Conservation (phyloP, 2,329 filamentous ascomycete species). For the Xylaria sp. region DNA sequence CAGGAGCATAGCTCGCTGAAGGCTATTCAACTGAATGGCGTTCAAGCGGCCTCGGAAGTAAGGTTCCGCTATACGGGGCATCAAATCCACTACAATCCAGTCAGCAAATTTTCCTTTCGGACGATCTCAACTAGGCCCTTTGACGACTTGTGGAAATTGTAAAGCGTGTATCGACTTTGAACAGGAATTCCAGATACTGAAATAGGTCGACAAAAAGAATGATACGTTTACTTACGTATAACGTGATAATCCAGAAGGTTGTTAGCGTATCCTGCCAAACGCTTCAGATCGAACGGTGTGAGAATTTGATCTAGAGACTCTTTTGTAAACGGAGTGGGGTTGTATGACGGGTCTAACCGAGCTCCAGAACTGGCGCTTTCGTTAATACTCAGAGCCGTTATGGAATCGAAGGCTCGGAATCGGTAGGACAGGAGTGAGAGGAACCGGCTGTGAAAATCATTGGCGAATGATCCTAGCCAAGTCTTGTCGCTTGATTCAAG, state of each 20-base stretch:
- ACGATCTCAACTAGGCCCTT: not conserved
- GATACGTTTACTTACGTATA: slow-evolving; percentile 60
- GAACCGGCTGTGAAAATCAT: slow-evolving; percentile 96
- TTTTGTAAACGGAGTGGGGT: slow-evolving; percentile 72
- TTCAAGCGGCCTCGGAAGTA: slow-evolving; percentile 85
- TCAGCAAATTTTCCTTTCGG: slow-evolving; percentile 14
- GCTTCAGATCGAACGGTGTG: slow-evolving; percentile 93
- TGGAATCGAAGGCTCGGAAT: slow-evolving; percentile 83
- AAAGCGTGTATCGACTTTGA: not conserved
- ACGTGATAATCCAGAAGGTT: slow-evolving; percentile 99
- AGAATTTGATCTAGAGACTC: slow-evolving; percentile 79
- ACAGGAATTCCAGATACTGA: not conserved
- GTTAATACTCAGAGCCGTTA: slow-evolving; percentile 86
- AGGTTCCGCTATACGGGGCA: slow-evolving; percentile 82
- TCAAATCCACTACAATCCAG: slow-evolving; percentile 72
- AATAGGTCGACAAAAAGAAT: not conserved
- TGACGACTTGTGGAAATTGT: not conserved
- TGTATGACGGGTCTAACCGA: slow-evolving; percentile 69
- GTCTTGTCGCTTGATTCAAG: slow-evolving; percentile 72
- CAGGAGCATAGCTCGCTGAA: slow-evolving; percentile 89
- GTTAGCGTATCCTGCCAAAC: slow-evolving; percentile 93
- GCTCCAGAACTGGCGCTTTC: slow-evolving; percentile 83
- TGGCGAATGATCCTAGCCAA: slow-evolving; percentile 91
- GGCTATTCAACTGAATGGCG: slow-evolving; percentile 77
- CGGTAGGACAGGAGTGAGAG: slow-evolving; percentile 89